Evolutionary conservation across 805 yeast genomes (phyloP), one percentile per base, ranked within the genome.

Genomic region (Ogataea populi-albae): DNA sequence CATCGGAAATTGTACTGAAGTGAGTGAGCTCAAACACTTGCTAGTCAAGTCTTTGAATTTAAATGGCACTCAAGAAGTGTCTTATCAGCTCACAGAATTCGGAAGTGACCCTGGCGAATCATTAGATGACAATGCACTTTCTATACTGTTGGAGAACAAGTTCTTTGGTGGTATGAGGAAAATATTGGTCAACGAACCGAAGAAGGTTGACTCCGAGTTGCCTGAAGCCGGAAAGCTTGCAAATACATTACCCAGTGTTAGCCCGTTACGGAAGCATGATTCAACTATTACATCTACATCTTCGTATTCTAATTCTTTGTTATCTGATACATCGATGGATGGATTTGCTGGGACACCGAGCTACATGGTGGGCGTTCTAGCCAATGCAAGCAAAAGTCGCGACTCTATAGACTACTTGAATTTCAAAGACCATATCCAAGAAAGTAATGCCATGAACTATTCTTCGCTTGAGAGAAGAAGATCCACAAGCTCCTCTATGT

Each of bases 11-110:
- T 42, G 59, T 16, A 43, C 46, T 1, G 50, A 59, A 9, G 49
- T 64, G 1, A 59, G 52, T 0, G 62, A 59, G 1, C 61, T 75
- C 20, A 79, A 73, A 42, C 54, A 52, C 2, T 48, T 52, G 8
- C 43, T 79, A 12, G 54, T 69, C 0, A 53, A 62, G 1, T 55
- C 61, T 2, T 48, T 79, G 12, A 64, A 54, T 10, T 38, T 68
- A 15, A 46, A 32, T 17, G 54, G 68, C 0, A 52, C 57, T 7
- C 49, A 58, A 3, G 66, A 67, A 4, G 50, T 64, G 11, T 54
- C 70, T 2, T 65, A 77, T 26, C 82, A 80, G 45, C 57, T 86
- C 42, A 82, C 95, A 0, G 95, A 86, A 34, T 76, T 79, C 54
- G 77, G 78, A 15, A 65, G 78, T 32, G 67, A 68, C 11, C 69